Conservation (phyloP, 2,329 filamentous ascomycete genomes). For the Akanthomyces lecanii region DNA sequence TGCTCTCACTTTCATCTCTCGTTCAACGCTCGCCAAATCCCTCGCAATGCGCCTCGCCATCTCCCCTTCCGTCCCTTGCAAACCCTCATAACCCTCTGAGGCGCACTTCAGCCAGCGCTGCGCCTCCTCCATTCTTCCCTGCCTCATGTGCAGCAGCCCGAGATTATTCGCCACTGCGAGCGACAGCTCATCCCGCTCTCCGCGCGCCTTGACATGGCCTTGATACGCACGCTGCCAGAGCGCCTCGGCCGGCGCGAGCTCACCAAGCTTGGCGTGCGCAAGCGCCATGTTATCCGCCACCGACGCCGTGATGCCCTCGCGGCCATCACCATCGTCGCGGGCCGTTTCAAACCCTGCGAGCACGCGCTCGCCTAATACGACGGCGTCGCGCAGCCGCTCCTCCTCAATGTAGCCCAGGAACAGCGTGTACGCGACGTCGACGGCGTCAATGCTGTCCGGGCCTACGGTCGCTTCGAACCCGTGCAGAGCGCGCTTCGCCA, state of each 20-base stretch:
- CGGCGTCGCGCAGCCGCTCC: neutral
- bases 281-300: constrained; percentile 11
- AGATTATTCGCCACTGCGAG: constrained; percentile 7
- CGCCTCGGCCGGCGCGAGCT: neutral
- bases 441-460: neutral
- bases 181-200: neutral
- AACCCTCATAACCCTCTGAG: neutral
- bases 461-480: neutral
- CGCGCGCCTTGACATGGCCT: neutral
- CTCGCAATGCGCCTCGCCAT: constrained; percentile 1
- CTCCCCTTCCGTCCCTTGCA: neutral
- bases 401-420: constrained; percentile 5
- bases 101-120: neutral
- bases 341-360: neutral
- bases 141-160: constrained; percentile 2
- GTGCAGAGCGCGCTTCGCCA: neutral
- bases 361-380: neutral
- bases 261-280: constrained; percentile 3
- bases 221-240: neutral
- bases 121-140: neutral
- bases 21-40: neutral
- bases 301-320: neutral
- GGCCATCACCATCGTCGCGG: neutral
- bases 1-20: neutral
- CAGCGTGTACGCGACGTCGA: constrained; percentile 8